Base-by-base conservation (phyloP, 139 green algal species). In the Haematococcus sp. region DNA sequence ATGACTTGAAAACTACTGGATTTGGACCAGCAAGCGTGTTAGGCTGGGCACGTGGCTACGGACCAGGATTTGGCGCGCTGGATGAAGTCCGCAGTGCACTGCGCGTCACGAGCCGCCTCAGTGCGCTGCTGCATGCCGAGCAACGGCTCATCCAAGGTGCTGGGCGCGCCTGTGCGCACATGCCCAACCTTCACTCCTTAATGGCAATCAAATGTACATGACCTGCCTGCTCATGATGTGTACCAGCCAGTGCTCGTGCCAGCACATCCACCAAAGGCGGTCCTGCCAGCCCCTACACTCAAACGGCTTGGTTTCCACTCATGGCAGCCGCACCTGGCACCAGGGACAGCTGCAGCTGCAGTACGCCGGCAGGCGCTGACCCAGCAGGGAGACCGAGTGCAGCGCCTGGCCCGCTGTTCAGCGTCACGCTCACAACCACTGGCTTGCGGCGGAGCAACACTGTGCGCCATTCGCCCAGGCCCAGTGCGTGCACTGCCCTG, bases 301-400 rank as follows among this genome's bases (percentile, higher is more conserved):
- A 49, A 49, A 49, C 7, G 11, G 40, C 40, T 49, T 49, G n/a
- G n/a, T n/a, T n/a, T n/a, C n/a, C n/a, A n/a, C n/a, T n/a, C n/a
- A n/a, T n/a, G n/a, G n/a, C 22, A 22, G 54, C 54, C 17, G 17
- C 17, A 23, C n/a, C 20, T 5, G 78, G 73, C 23, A 65, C 61
- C 35, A 84, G 56, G 32, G 73, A 63, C 63, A 80, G 69, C 78
- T 84, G 78, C 69, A 84, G 64, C n/a, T 43, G 69, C 32, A 80
- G 64, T 73, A 80, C 33, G 40, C 78, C 72, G 2, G 73, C 78
- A 22, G 78, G 73, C 16, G 73, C 68, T 7, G 78, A 34, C 23
- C 69, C 70, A 11, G 54, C 69, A 27, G 78, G 78, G 31, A 83
- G 64, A 28, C 54, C 68, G 27, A 65, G 56, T 19, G 46, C 60